phyloP scores from a whole-genome alignment of 179 eudicot species.

The Heliamphora pulchella region DNA sequence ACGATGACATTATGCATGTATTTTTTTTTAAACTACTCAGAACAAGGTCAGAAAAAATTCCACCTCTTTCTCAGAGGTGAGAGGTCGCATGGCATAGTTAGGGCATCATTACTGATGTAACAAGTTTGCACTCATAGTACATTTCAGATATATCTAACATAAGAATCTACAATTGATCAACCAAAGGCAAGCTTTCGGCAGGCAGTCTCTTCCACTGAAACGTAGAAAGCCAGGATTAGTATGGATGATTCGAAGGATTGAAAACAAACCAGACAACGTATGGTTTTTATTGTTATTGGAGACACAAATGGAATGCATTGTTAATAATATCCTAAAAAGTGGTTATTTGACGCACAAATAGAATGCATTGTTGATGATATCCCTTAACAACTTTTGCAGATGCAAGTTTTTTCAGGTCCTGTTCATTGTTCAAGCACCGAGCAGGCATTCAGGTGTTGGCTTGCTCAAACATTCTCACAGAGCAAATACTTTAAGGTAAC shows the following conservation, averaged over 20 bases:
- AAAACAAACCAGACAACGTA: background rate
- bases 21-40: background rate
- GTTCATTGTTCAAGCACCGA: background rate
- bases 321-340: background rate
- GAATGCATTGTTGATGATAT: background rate
- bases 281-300: too few relatives aligned
- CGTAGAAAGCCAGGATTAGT: background rate
- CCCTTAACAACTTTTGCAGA: background rate
- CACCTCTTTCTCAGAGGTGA: background rate
- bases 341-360: background rate
- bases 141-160: background rate
- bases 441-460: background rate
- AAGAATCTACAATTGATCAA: background rate
- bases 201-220: background rate
- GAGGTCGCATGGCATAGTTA: background rate
- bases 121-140: background rate
- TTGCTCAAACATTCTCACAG: background rate
- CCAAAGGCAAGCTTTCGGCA: background rate
- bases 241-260: background rate
- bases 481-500: background rate
- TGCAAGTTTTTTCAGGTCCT: background rate
- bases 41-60: background rate
- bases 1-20: background rate
- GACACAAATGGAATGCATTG: too few relatives aligned
- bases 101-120: background rate